Evolutionary conservation across 2,329 filamentous ascomycete species (phyloP), one percentile per base, ranked within the genome.

Genomic region (Colletotrichum spaethianum): DNA sequence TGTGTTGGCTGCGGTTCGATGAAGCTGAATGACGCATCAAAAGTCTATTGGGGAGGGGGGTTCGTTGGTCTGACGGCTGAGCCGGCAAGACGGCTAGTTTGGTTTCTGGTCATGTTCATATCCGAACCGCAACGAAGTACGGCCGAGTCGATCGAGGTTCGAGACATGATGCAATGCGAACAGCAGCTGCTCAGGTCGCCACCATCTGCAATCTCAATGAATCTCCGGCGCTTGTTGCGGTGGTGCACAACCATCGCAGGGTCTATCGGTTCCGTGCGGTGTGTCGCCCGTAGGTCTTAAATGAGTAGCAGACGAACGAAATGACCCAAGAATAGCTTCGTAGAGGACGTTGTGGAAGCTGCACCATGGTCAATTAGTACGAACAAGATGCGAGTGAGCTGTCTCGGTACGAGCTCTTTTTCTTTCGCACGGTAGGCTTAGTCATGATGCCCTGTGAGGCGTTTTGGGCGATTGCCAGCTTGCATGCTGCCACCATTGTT

Each of bases 231-330:
- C 67, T 67, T 67, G 44, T 38, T 28, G 31, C 33, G 18, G n/a
- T 52, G 36, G 36, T 26, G 52, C 64, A 12, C 59, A 59, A 36
- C 20, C n/a, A 53, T 26, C 38, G 56, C 26, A 48, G 23, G 36
- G 55, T 33, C 57, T 52, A 23, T 60, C 46, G 40, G 44, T 44
- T 70, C 44, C 14, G 63, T 55, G 46, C 67, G 50, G 56, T 31
- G 40, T 50, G 63, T 20, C 55, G 28, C 20, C 50, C 3, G 48
- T 33, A 56, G 20, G 59, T 61, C 20, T 65, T 53, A 48, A 46
- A 38, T 70, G 23, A 70, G 44, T 60, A 36, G 59, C 52, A 55
- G 31, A 31, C 31, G 57, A 56, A 64, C 59, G 44, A 69, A 26
- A 38, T 60, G 23, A 38, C 53, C 65, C 48, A 48, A 20, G 62